Base-by-base conservation (phyloP, 2,329 filamentous ascomycete species). In the Didymellaceae sp. region DNA sequence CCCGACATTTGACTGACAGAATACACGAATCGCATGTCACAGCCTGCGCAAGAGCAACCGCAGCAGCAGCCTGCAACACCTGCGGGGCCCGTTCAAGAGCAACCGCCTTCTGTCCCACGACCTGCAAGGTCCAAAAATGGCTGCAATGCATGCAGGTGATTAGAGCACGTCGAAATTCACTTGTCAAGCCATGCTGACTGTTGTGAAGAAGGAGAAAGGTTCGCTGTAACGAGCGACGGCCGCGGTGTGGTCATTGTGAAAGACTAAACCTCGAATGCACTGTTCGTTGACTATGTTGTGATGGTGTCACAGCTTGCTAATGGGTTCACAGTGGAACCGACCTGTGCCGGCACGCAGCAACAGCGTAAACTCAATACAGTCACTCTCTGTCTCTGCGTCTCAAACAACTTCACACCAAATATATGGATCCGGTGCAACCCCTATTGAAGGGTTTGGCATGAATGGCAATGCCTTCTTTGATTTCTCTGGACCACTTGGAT, bases 191-290 rank as follows among this genome's bases (percentile, higher is more conserved):
- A 28, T 30, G 31, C 54, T 65, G 18, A 59, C 39, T 17, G 22
- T 21, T 22, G 8, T 24, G 20, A 52, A 80, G 78, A 54, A 77
- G 79, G 28, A 74, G 79, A 52, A 83, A 82, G 67, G 81, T 82
- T 57, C 77, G 80, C 57, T 83, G 80, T 63, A 79, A 82, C 58
- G 80, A 83, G 67, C 75, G 77, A 54, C 75, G 78, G 49, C 80
- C 81, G 6, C 65, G 77, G 14, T 83, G 81, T 62, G 77, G 72
- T 41, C 80, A 82, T 60, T 83, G 81, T 67, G 78, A 78, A 62
- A 75, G 80, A 31, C 73, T 82, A 39, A 79, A 79, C 50, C 71
- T 83, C 18, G 75, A 82, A 37, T 84, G 81, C 64, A 74, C 74
- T 40, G 26, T 28, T 13, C 26, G 26, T 28, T 9, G 26, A 28